A percentile compares a stretch with the other conserved stretches of the same genome.
Conservation (phyloP, 345 rosid species). For the Cardamine resedifolia region DNA sequence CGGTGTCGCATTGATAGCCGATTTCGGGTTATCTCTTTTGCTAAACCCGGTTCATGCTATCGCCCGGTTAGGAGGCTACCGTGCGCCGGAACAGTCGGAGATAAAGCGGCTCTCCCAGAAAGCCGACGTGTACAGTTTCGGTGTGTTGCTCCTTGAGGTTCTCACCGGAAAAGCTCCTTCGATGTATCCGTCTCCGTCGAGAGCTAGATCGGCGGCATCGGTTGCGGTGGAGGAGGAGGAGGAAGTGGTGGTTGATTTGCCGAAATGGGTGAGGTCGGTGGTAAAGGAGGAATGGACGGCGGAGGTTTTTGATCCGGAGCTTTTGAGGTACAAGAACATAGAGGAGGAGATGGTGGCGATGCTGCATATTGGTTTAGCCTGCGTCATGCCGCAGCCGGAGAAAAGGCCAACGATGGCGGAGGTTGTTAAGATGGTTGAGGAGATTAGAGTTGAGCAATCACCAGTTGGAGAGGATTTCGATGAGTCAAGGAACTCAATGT, state of each 20-base stretch:
- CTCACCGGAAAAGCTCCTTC: conserved; percentile 87
- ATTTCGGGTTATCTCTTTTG: conserved; percentile 82
- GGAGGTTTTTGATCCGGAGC: conserved; percentile 94
- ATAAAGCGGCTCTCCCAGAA: conserved; percentile 75
- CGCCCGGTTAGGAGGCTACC: conserved; percentile 88
- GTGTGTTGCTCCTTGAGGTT: conserved; percentile 77
- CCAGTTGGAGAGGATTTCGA: conserved; percentile 91
- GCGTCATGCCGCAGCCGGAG: conserved; percentile 73
- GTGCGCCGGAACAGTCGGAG: conserved; percentile 87
- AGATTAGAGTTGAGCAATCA: conserved; percentile 90
- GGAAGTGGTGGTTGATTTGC: conserved; percentile 58
- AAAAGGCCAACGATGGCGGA: conserved; percentile 83
- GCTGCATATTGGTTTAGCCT: conserved; percentile 87
- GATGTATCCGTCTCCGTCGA: conserved; percentile 66
- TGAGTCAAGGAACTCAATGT: conserved; percentile 82
- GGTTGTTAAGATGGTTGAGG: conserved; percentile 88
- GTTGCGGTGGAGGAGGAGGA: conserved; percentile 60
- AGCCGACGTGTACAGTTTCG: conserved; percentile 89
- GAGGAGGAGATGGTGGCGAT: conserved; percentile 88
- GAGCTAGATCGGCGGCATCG: conserved; percentile 56
- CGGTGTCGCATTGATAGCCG: conserved; percentile 81
- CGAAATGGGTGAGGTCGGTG: conserved; percentile 91
- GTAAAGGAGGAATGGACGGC: conserved; percentile 99
- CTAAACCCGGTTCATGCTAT: conserved; percentile 86
- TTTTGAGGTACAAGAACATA: conserved; percentile 90